phyloP scores from a whole-genome alignment of 805 yeast species.

The Cyberlindnera euphorbiiphila region DNA sequence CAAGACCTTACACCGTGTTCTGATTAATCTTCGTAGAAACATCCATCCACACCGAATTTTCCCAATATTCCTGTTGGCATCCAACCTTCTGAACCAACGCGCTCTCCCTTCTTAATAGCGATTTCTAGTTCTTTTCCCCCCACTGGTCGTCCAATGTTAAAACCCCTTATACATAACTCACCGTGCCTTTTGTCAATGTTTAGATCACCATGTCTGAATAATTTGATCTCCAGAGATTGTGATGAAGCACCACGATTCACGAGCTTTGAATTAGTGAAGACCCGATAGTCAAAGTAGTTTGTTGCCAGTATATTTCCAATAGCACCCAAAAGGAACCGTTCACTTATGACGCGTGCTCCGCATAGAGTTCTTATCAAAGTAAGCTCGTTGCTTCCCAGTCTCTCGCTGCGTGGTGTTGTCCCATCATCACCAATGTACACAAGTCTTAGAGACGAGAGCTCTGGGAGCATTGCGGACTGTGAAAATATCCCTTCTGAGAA shows the following conservation, averaged over 20 bases:
- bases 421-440: constrained; percentile 19
- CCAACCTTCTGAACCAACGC: constrained; percentile 46
- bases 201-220: constrained; percentile 33
- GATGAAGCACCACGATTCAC: constrained; percentile 53
- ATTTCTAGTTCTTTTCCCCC: constrained; percentile 28
- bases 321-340: constrained; percentile 40
- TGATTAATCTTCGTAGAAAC: constrained; percentile 50
- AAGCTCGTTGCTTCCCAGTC: constrained; percentile 27
- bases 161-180: constrained; percentile 56
- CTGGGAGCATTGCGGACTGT: constrained; percentile 30
- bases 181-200: constrained; percentile 43
- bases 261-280: constrained; percentile 34
- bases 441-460: constrained; percentile 28
- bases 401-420: not conserved
- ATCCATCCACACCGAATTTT: constrained; percentile 67
- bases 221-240: constrained; percentile 57
- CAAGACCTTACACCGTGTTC: no score
- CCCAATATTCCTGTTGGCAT: constrained; percentile 51
- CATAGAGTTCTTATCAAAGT: constrained; percentile 43
- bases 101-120: constrained; percentile 31
- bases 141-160: constrained; percentile 54
- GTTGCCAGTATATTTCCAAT: constrained; percentile 59
- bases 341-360: constrained; percentile 50
- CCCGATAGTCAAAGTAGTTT: constrained; percentile 60
- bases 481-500: constrained; percentile 21